Evolutionary conservation across 495 filamentous ascomycete species (phyloP).

Genomic region (Neurospora sp.): DNA sequence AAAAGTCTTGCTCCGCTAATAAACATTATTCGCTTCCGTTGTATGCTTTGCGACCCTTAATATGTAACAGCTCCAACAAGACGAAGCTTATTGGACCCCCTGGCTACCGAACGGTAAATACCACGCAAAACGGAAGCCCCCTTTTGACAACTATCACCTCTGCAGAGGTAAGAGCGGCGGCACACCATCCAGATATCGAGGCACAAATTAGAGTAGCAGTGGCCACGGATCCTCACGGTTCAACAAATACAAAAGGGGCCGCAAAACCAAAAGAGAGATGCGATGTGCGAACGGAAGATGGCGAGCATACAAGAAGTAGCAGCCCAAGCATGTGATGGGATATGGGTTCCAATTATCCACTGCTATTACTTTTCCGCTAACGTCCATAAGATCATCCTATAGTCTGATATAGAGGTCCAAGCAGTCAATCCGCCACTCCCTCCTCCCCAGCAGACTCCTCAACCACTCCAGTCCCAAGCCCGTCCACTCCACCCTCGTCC

Average conservation of each 20-base stretch:
- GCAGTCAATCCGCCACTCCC: slow-evolving; percentile 77
- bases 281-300: background rate
- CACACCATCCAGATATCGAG: background rate
- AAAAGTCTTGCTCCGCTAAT: background rate
- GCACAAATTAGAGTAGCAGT: background rate
- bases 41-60: background rate
- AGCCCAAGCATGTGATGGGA: background rate
- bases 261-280: background rate
- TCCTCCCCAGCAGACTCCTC: slow-evolving; percentile 58
- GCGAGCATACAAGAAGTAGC: background rate
- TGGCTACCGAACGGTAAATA: background rate
- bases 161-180: background rate
- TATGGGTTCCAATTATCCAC: background rate
- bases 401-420: slow-evolving; percentile 71
- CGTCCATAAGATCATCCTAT: slow-evolving; percentile 19
- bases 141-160: background rate
- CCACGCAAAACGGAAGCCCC: background rate
- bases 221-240: background rate
- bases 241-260: background rate
- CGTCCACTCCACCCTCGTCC: slow-evolving; percentile 55
- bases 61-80: background rate
- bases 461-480: slow-evolving; percentile 78
- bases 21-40: background rate
- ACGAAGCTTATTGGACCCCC: background rate
- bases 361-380: background rate